phyloP scores from a whole-genome alignment of 1,284 basidiomycete genomes.

The Pascua sp. region DNA sequence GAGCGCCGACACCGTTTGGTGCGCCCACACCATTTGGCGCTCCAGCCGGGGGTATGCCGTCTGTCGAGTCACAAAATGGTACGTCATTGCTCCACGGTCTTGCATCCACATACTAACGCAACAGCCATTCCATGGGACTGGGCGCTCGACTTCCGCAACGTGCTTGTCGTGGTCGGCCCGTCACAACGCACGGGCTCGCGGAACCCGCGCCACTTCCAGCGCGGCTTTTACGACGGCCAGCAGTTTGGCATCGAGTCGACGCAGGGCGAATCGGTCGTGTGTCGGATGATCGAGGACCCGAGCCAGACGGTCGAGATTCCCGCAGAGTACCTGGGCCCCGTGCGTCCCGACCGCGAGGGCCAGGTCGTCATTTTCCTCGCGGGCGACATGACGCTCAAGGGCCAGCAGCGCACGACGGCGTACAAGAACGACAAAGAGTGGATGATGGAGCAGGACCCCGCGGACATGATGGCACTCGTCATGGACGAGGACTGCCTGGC shows the following conservation, averaged over 20 bases:
- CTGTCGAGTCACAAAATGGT: not conserved
- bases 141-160: constrained; percentile 47
- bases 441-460: constrained; percentile 43
- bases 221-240: constrained; percentile 35
- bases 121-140: constrained; percentile 39
- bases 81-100: not conserved
- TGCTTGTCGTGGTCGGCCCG: constrained; percentile 40
- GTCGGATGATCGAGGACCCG: constrained; percentile 26
- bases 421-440: constrained; percentile 37
- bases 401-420: constrained; percentile 37
- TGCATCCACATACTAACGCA: not conserved
- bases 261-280: constrained; percentile 24
- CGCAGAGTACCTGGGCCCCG: constrained; percentile 39
- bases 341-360: constrained; percentile 33
- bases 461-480: constrained; percentile 31
- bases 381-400: constrained; percentile 28
- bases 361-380: constrained; percentile 36
- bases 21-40: constrained; percentile 49
- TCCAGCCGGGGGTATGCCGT: constrained; percentile 8
- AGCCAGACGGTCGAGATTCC: constrained; percentile 30
- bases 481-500: constrained; percentile 34
- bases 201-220: constrained; percentile 43
- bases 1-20: constrained; percentile 53
- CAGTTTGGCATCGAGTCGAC: constrained; percentile 33
- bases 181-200: constrained; percentile 29